These are phyloP conservation scores for Globisporangium okanoganense DNA, from an alignment of 352 stramenopile genomes.

Conservation along the genomic window DNA sequence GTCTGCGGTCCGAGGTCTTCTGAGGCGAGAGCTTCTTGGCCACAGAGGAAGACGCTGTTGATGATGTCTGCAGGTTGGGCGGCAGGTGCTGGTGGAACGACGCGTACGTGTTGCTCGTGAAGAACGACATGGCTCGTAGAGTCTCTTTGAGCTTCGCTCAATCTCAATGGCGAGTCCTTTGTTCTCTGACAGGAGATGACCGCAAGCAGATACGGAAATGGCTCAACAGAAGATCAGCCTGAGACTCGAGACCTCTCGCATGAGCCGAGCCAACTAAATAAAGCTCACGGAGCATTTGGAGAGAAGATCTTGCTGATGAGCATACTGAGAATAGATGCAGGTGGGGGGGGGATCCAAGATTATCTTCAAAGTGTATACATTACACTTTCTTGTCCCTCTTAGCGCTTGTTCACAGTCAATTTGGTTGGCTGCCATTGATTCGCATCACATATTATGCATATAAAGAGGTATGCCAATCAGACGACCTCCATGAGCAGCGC, in stretches of 20 bases:
- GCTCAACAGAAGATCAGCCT: not conserved
- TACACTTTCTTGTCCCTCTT: no score
- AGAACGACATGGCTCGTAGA: slow-evolving; percentile 33
- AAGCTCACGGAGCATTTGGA: not conserved
- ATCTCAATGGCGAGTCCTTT: not conserved
- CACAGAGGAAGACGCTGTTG: not conserved
- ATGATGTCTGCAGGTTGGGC: not conserved
- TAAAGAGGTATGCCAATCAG: slow-evolving; percentile 13
- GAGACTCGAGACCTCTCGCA: not conserved
- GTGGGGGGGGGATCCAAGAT: not conserved
- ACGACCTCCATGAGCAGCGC: slow-evolving; percentile 89
- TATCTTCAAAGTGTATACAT: no score
- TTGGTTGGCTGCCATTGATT: no score
- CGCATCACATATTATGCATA: no score
- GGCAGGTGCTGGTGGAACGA: slow-evolving; percentile 25
- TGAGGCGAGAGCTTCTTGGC: slow-evolving; percentile 1
- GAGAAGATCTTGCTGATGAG: not conserved
- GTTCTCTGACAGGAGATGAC: not conserved
- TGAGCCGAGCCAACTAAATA: not conserved
- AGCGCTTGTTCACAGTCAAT: no score
- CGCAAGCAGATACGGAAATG: not conserved
- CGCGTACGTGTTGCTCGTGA: slow-evolving; percentile 34
- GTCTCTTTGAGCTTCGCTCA: not conserved
- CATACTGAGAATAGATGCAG: slow-evolving; percentile 1
- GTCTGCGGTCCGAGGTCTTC: slow-evolving; percentile 5